phyloP scores from a whole-genome alignment of 345 rosid genomes.

The Turritis glabra region DNA sequence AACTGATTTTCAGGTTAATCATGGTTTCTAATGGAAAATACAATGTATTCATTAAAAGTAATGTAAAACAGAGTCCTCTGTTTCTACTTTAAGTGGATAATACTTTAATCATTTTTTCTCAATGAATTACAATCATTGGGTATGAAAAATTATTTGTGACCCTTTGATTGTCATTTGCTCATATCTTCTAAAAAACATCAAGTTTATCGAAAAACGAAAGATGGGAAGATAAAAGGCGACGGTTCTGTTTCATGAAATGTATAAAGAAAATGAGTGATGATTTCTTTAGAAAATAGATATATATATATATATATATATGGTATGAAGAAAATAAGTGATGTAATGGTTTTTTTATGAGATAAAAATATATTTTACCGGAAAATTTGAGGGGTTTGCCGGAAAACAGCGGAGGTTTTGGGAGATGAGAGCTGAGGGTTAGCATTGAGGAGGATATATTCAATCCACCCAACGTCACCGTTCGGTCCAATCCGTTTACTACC shows the following conservation, averaged over 20 bases:
- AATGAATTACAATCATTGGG: too few species aligned
- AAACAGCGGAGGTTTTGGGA: slow-evolving; percentile 46
- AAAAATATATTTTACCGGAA: slow-evolving; percentile 50
- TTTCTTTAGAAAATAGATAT: neutral
- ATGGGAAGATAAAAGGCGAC: too few species aligned
- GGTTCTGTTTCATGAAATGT: slow-evolving; percentile 13
- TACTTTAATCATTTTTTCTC: too few species aligned
- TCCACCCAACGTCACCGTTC: slow-evolving; percentile 87
- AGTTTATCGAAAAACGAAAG: too few species aligned
- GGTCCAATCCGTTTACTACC: slow-evolving; percentile 77
- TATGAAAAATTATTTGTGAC: too few species aligned
- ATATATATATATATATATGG: neutral
- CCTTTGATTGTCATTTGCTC: too few species aligned
- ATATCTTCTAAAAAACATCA: too few species aligned
- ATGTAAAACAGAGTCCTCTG: too few species aligned
- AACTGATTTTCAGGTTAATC: too few species aligned
- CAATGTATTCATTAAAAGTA: too few species aligned
- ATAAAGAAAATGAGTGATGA: neutral
- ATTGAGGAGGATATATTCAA: slow-evolving; percentile 75
- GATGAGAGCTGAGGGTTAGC: slow-evolving; percentile 46
- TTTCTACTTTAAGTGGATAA: too few species aligned
- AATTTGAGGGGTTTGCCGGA: slow-evolving; percentile 45
- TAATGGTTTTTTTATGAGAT: slow-evolving; percentile 7
- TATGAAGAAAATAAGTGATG: neutral
- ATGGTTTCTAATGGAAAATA: too few species aligned